Evolutionary conservation across 345 rosid species (phyloP).

Genomic region (Citrus medica): DNA sequence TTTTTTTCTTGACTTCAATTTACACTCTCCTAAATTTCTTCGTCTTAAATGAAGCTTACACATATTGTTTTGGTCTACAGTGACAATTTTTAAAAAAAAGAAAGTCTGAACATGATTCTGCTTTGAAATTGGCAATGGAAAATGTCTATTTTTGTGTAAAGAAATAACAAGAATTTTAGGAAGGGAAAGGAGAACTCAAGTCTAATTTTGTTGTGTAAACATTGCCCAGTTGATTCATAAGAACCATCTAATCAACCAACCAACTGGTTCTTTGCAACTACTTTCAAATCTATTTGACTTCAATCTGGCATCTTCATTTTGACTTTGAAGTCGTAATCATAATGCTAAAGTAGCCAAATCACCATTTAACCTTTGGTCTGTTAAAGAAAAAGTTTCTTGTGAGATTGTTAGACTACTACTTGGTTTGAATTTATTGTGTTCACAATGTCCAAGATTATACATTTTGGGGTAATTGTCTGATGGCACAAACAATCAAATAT

Average conservation of each 20-base stretch:
- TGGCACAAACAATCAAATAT: not conserved
- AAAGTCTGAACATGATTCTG: not conserved
- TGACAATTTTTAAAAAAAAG: not conserved
- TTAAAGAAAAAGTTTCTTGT: not conserved
- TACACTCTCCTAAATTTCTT: not conserved
- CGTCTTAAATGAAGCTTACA: not conserved
- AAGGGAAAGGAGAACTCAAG: not conserved
- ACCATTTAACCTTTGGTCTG: not conserved
- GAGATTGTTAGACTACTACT: not conserved
- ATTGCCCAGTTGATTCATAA: not conserved
- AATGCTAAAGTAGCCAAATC: not conserved
- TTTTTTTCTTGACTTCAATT: slow-evolving; percentile 3
- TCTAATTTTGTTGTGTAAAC: not conserved
- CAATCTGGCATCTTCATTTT: not conserved
- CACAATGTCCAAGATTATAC: not conserved
- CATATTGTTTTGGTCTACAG: not conserved
- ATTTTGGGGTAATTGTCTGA: not conserved
- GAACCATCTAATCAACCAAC: not conserved
- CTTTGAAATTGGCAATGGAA: not conserved
- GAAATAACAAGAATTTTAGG: not conserved
- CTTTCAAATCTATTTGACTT: not conserved
- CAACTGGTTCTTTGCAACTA: not conserved
- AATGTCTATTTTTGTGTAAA: not conserved
- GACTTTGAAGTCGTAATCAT: not conserved
- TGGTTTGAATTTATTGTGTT: not conserved